Percentiles rank a stretch among this genome's conserved stretches.
These are phyloP conservation scores for Sclerotinia nivalis DNA, from an alignment of 2,329 filamentous ascomycete genomes.

Conservation along the genomic window DNA sequence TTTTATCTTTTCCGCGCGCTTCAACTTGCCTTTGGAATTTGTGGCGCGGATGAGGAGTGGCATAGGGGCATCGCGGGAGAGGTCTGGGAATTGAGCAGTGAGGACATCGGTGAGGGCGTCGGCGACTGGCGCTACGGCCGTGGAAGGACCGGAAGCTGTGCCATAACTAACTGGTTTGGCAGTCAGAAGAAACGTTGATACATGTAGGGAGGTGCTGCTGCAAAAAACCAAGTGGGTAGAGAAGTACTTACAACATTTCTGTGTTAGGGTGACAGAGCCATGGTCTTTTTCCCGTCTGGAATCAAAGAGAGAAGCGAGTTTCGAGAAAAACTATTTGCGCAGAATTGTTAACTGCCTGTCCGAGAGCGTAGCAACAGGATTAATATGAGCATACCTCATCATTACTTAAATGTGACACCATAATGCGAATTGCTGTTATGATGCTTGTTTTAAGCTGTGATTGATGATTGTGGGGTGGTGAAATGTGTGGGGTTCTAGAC, in stretches of 20 bases:
- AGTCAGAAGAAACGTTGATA: not conserved
- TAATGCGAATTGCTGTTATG: slow-evolving; percentile 13
- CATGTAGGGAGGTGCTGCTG: not conserved
- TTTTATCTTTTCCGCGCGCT: slow-evolving; percentile 57
- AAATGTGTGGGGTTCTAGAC: slow-evolving; percentile 24
- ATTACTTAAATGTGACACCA: slow-evolving; percentile 56
- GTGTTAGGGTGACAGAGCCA: slow-evolving; percentile 71
- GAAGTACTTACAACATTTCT: slow-evolving; percentile 66
- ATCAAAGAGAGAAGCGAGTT: slow-evolving; percentile 22
- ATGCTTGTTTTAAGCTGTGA: slow-evolving; percentile 23
- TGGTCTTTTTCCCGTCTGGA: slow-evolving; percentile 58
- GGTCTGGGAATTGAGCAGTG: slow-evolving; percentile 59
- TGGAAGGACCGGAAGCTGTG: not conserved
- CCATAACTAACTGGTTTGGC: not conserved
- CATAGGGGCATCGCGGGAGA: slow-evolving; percentile 58
- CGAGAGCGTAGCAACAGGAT: not conserved
- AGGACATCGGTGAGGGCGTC: slow-evolving; percentile 15
- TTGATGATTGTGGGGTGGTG: slow-evolving; percentile 27
- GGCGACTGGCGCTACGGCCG: not conserved
- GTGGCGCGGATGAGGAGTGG: slow-evolving; percentile 70
- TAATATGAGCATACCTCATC: slow-evolving; percentile 53
- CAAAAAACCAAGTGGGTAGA: not conserved
- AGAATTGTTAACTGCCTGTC: slow-evolving; percentile 1
- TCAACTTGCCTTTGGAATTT: slow-evolving; percentile 5
- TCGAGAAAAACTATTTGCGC: slow-evolving; percentile 65